Percentiles rank a stretch among this genome's conserved stretches.
These are phyloP conservation scores for Antrodiella citrinella DNA, from an alignment of 768 basidiomycete species.

Conservation along the genomic window DNA sequence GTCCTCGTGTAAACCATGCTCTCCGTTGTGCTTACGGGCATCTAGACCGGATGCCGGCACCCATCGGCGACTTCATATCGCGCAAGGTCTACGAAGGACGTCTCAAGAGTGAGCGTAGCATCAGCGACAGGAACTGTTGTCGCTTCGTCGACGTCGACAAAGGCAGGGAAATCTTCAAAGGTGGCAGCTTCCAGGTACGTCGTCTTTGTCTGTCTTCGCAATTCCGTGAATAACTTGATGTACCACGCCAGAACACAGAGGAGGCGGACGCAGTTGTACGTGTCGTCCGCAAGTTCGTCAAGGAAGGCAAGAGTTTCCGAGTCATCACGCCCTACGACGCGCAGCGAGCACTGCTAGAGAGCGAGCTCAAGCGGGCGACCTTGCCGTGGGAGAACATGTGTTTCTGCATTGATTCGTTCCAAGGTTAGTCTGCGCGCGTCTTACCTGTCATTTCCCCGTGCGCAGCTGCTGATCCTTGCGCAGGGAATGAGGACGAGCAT, in stretches of 20 bases:
- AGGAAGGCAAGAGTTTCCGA: conserved; percentile 15
- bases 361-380: conserved; percentile 14
- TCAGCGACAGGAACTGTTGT: conserved; percentile 15
- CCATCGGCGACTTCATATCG: conserved; percentile 27
- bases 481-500: conserved; percentile 27
- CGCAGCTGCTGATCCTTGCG: background rate
- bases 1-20: too few species aligned
- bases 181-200: conserved; percentile 30
- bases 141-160: conserved; percentile 35
- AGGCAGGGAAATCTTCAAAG: conserved; percentile 23
- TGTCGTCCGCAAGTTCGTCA: conserved; percentile 14
- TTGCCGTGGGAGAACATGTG: conserved; percentile 20
- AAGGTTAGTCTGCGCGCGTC: conserved; percentile 17
- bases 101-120: conserved; percentile 18
- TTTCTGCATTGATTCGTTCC: conserved; percentile 30
- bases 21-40: background rate
- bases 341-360: conserved; percentile 22
- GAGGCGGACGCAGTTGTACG: conserved; percentile 20
- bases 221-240: background rate
- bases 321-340: conserved; percentile 30
- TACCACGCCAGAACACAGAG: conserved; percentile 18
- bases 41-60: conserved; percentile 28
- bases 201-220: too few species aligned
- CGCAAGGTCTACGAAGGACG: conserved; percentile 20
- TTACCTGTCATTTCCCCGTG: background rate